Evolutionary conservation across 306 rosid species (phyloP).

Genomic region (Adenanthera pavonina): DNA sequence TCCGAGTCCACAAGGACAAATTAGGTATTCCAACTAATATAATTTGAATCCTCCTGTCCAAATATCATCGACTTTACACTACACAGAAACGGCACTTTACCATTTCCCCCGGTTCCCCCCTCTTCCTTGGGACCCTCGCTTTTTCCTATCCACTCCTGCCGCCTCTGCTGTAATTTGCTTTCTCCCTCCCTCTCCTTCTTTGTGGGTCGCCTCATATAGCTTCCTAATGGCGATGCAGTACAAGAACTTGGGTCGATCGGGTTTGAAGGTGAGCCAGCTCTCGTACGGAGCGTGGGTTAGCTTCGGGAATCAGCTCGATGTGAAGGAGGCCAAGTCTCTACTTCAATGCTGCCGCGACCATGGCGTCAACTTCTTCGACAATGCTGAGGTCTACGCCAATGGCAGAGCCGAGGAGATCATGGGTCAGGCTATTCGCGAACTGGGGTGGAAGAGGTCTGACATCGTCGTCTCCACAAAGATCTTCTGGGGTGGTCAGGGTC

Average conservation of each 20-base stretch:
- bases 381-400: constrained; percentile 96
- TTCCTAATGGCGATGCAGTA: constrained; percentile 65
- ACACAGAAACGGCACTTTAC: not conserved
- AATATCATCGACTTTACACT: not conserved
- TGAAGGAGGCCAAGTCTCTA: constrained; percentile 88
- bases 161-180: not conserved
- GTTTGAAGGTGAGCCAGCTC: constrained; percentile 89
- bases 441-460: constrained; percentile 96
- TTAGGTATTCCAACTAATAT: not conserved
- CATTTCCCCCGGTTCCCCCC: not conserved
- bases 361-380: constrained; percentile 99
- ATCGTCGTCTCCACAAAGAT: constrained; percentile 93
- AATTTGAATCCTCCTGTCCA: not conserved
- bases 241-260: constrained; percentile 87
- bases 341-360: constrained; percentile 90
- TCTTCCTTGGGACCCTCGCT: not conserved
- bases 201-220: not conserved
- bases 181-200: not conserved
- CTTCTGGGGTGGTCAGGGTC: constrained; percentile 98
- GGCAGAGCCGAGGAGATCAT: constrained; percentile 98
- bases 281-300: constrained; percentile 96
- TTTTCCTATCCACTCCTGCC: not conserved
- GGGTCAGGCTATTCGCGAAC: constrained; percentile 93
- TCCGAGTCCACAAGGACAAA: not conserved
- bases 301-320: constrained; percentile 97